Evolutionary conservation across 2,329 filamentous ascomycete genomes (phyloP).

Genomic region (Ceratocystis albifundus): DNA sequence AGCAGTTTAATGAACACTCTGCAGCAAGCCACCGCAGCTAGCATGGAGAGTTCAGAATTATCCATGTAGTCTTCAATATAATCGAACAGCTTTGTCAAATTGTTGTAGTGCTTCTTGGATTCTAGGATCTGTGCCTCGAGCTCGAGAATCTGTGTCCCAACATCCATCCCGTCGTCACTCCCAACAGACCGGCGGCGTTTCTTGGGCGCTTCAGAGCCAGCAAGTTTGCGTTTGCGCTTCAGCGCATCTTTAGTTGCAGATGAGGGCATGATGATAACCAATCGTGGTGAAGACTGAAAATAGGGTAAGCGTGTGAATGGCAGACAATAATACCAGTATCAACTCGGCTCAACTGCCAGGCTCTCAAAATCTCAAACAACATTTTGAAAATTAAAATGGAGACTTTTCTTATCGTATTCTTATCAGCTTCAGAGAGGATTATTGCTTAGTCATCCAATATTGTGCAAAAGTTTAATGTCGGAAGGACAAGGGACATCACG

Average conservation of each 20-base stretch:
- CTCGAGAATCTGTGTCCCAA: slow-evolving; percentile 55
- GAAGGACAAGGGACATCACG: slow-evolving; percentile 29
- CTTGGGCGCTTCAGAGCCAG: slow-evolving; percentile 33
- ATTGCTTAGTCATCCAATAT: not conserved
- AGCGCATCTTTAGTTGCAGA: slow-evolving; percentile 26
- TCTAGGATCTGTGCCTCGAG: slow-evolving; percentile 74
- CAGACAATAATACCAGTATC: not conserved
- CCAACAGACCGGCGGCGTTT: slow-evolving; percentile 43
- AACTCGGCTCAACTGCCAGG: not conserved
- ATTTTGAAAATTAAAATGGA: slow-evolving; percentile 26
- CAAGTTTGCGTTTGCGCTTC: slow-evolving; percentile 43
- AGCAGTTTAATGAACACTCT: slow-evolving; percentile 75
- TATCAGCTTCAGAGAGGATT: not conserved
- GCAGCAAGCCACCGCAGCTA: slow-evolving; percentile 71
- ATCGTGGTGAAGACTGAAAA: not conserved
- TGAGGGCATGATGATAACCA: slow-evolving; percentile 18
- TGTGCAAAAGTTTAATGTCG: slow-evolving; percentile 16
- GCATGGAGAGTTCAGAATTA: slow-evolving; percentile 45
- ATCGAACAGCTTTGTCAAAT: slow-evolving; percentile 62
- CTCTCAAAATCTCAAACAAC: slow-evolving; percentile 12
- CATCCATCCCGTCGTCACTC: slow-evolving; percentile 38
- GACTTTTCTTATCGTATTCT: slow-evolving; percentile 19
- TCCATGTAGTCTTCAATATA: slow-evolving; percentile 39
- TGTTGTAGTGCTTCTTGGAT: slow-evolving; percentile 84
- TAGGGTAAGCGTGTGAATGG: not conserved